These are phyloP conservation scores for Coemansia sp. DNA, from an alignment of 192 early-diverging fungal species.

Conservation along the genomic window DNA sequence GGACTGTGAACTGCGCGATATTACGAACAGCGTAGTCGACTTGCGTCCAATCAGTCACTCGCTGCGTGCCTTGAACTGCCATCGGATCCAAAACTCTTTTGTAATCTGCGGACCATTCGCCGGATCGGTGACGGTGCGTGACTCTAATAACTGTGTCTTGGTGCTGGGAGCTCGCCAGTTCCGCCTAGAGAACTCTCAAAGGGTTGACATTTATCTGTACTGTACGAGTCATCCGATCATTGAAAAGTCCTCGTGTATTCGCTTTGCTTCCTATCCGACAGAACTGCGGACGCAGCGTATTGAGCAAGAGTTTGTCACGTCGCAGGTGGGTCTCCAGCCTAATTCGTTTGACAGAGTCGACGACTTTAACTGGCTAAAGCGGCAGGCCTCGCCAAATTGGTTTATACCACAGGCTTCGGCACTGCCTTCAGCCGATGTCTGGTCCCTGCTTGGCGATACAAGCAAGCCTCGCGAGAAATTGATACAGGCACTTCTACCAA, in stretches of 20 bases:
- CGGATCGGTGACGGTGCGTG: slow-evolving; percentile 74
- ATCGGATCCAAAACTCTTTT: slow-evolving; percentile 65
- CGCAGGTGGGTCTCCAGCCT: slow-evolving; percentile 9
- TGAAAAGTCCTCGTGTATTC: slow-evolving; percentile 71
- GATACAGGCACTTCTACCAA: neutral
- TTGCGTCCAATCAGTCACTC: slow-evolving; percentile 54
- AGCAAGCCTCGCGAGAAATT: neutral
- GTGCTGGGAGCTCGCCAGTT: slow-evolving; percentile 81
- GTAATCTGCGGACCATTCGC: slow-evolving; percentile 67
- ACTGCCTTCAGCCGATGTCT: neutral
- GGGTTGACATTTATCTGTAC: slow-evolving; percentile 67
- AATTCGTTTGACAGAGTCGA: slow-evolving; percentile 70
- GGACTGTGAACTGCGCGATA: slow-evolving; percentile 50
- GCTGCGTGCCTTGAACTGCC: slow-evolving; percentile 77
- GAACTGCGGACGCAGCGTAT: slow-evolving; percentile 39
- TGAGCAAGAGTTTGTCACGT: slow-evolving; percentile 8
- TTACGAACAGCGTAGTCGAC: slow-evolving; percentile 66
- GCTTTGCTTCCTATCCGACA: slow-evolving; percentile 66
- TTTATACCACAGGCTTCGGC: neutral
- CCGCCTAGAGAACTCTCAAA: slow-evolving; percentile 74
- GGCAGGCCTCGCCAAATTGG: slow-evolving; percentile 83
- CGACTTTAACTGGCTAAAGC: slow-evolving; percentile 90
- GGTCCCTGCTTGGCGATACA: slow-evolving; percentile 5
- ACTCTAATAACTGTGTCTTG: slow-evolving; percentile 63
- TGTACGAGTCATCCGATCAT: slow-evolving; percentile 84